Conservation (phyloP, 305 asterid genomes). For the Solanum aculeatissimum region DNA sequence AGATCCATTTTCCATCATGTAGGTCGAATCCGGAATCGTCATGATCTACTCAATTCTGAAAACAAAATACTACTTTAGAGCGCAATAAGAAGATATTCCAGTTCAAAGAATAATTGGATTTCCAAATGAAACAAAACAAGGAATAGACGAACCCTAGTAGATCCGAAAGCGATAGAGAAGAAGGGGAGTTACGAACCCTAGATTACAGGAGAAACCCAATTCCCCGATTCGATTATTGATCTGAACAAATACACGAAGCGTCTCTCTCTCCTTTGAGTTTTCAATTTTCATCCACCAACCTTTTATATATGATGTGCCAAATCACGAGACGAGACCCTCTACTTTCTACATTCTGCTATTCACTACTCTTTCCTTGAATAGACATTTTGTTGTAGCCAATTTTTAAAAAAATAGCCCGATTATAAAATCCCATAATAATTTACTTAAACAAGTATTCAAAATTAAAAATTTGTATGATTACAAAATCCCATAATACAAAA, state of each 20-base stretch:
- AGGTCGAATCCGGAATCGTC: slow-evolving; percentile 80
- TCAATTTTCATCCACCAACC: background rate
- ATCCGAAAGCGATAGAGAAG: background rate
- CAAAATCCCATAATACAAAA: background rate
- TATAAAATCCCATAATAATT: too few species aligned
- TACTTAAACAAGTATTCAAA: background rate
- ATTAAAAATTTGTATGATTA: background rate
- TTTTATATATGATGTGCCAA: background rate
- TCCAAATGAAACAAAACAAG: background rate
- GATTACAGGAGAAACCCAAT: background rate
- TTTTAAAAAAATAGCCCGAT: too few species aligned
- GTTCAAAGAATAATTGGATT: background rate
- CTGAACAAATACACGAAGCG: background rate
- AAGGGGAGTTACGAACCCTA: background rate
- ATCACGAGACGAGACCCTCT: background rate
- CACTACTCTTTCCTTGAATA: background rate
- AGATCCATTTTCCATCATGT: slow-evolving; percentile 76
- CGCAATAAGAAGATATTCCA: background rate
- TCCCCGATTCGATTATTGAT: background rate
- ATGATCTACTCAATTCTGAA: slow-evolving; percentile 29
- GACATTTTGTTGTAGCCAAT: background rate
- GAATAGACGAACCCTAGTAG: background rate
- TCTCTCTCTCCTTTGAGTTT: background rate
- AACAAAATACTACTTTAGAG: background rate
- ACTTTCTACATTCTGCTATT: background rate